These are phyloP conservation scores for Gossypium raimondii DNA, from an alignment of 345 rosid species.

Conservation along the genomic window DNA sequence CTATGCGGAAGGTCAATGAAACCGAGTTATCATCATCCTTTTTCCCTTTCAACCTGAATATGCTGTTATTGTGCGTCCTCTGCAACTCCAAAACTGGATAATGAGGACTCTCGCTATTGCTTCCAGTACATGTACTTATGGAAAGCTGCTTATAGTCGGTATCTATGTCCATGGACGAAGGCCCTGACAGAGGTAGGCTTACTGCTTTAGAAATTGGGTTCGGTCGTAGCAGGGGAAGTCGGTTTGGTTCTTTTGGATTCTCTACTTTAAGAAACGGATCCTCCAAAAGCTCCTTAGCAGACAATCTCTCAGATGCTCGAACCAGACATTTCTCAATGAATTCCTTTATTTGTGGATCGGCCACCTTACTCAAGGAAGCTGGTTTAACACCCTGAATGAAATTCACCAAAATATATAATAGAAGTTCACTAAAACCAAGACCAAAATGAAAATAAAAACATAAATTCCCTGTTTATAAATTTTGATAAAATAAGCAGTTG, in stretches of 20 bases:
- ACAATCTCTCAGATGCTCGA: constrained; percentile 52
- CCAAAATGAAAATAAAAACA: neutral
- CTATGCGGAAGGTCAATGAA: constrained; percentile 52
- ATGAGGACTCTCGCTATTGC: constrained; percentile 39
- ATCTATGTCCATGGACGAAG: constrained; percentile 58
- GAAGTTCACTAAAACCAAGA: constrained; percentile 10
- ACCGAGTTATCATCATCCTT: constrained; percentile 45
- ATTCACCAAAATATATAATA: neutral
- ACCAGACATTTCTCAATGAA: constrained; percentile 64
- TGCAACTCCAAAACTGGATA: constrained; percentile 38
- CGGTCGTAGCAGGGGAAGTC: constrained; percentile 24
- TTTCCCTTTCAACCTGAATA: constrained; percentile 47
- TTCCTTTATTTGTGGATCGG: constrained; percentile 43
- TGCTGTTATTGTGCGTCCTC: constrained; percentile 40
- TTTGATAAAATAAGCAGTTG: neutral
- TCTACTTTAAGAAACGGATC: constrained; percentile 48
- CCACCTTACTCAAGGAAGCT: constrained; percentile 52
- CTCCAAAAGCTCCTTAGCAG: constrained; percentile 59
- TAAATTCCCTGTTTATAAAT: neutral
- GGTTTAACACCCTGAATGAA: constrained; percentile 61
- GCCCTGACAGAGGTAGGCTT: constrained; percentile 24
- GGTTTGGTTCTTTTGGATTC: constrained; percentile 34
- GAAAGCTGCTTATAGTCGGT: constrained; percentile 42
- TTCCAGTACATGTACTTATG: constrained; percentile 31
- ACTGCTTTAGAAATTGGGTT: constrained; percentile 27